These are phyloP conservation scores for Podaxis sp. DNA, from an alignment of 768 basidiomycete genomes.

Conservation along the genomic window DNA sequence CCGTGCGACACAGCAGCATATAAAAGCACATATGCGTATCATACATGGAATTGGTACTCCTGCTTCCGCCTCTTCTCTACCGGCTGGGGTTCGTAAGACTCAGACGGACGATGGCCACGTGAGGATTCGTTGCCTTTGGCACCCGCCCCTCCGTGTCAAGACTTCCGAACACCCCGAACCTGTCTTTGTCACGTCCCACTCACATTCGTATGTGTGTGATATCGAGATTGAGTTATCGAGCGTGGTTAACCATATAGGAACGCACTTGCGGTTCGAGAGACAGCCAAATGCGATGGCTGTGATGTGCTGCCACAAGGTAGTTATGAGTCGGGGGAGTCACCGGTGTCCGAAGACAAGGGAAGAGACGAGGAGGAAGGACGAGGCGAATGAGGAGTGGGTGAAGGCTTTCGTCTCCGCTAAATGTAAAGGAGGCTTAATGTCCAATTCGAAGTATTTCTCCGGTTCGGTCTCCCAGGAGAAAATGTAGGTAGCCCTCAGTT, in stretches of 20 bases:
- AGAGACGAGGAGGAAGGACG: background rate
- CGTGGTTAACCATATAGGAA: background rate
- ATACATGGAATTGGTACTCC: background rate
- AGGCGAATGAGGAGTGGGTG: too few relatives aligned
- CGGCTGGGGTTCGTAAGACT: background rate
- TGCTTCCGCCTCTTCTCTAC: background rate
- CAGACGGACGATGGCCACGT: background rate
- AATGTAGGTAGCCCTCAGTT: too few relatives aligned
- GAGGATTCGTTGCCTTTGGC: background rate
- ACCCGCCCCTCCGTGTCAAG: background rate
- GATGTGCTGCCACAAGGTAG: background rate
- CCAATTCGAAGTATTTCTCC: too few relatives aligned
- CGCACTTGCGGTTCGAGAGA: background rate
- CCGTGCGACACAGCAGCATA: background rate
- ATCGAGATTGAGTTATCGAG: background rate
- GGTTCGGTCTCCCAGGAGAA: too few relatives aligned
- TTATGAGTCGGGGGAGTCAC: background rate
- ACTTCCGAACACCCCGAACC: background rate
- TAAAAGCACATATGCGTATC: background rate
- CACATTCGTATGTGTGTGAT: background rate
- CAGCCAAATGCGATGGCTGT: background rate
- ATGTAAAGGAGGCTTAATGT: too few relatives aligned
- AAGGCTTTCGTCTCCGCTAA: too few relatives aligned
- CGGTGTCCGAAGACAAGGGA: background rate
- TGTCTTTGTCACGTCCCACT: background rate